Evolutionary conservation across 2,329 filamentous ascomycete genomes (phyloP), one percentile per base, ranked within the genome.

Genomic region (Colletotrichum karsti): DNA sequence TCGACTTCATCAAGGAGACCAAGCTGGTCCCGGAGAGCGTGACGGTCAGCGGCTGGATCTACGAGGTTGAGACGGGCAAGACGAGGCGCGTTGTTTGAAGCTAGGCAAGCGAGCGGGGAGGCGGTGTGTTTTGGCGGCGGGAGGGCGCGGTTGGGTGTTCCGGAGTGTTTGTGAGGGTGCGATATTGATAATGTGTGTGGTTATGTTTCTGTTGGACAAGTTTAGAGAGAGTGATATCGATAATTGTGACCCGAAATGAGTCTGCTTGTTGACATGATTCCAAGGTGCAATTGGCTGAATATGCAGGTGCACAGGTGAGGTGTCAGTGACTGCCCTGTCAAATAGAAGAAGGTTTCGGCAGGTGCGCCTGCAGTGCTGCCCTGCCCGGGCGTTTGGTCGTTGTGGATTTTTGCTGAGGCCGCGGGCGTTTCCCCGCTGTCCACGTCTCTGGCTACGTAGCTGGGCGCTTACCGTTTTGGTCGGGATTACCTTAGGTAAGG

Each of bases 41-140:
- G 4, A 79, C 80, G 0, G 84, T 95, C 50, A 92, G 87, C 6
- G 93, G 93, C 1, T 95, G 92, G 88, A 80, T 95, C 2, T 95
- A 94, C 79, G 90, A 94, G 73, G 91, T 95, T 44, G 89, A 93
- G 82, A 93, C 88, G 1, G 93, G 92, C 0, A 90, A 83, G 77
- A 77, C 69, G 50, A 64, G 54, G 33, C 59, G 68, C 30, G 61
- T 70, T 37, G 74, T 73, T 73, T 74, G 77, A 79, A 33, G 73
- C 77, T 72, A 72, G 10, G 5, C 12, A 18, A 22, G 28, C 37
- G 13, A 33, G 42, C 7, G 13, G 12, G 26, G 67, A 67, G 24
- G 51, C 51, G 28, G 35, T 59, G 15, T 44, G 41, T 50, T 57
- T 51, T 13, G n/a, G 15, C 18, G 24, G 13, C 18, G 55, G 35